Percentiles rank a stretch among this genome's conserved stretches.
Conservation (phyloP, 2,329 filamentous ascomycete species). For the Epichloe sylvatica region DNA sequence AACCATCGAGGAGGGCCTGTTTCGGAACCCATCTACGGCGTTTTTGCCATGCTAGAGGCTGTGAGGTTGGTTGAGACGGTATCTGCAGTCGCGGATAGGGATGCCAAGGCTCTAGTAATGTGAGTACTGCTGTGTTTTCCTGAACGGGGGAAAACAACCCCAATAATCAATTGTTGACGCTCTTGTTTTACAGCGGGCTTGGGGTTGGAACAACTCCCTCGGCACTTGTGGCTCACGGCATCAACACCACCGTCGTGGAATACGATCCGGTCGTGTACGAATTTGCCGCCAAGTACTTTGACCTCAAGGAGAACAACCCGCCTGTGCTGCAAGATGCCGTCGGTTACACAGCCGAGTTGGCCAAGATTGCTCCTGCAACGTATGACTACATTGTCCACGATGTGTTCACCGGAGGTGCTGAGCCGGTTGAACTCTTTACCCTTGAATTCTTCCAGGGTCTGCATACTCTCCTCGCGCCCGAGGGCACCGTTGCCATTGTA, state of each 20-base stretch:
- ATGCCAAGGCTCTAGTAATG: slow-evolving; percentile 75
- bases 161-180: neutral
- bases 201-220: slow-evolving; percentile 81
- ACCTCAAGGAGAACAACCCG: slow-evolving; percentile 61
- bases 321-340: slow-evolving; percentile 75
- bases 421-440: slow-evolving; percentile 81
- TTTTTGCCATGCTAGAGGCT: slow-evolving; percentile 93
- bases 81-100: slow-evolving; percentile 39
- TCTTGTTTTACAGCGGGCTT: slow-evolving; percentile 46
- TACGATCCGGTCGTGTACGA: slow-evolving; percentile 82
- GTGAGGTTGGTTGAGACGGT: slow-evolving; percentile 61
- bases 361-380: slow-evolving; percentile 27
- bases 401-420: slow-evolving; percentile 91
- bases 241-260: slow-evolving; percentile 87
- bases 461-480: slow-evolving; percentile 53
- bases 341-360: slow-evolving; percentile 42
- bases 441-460: slow-evolving; percentile 66
- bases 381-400: slow-evolving; percentile 96
- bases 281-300: slow-evolving; percentile 73
- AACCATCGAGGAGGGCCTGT: slow-evolving; percentile 39
- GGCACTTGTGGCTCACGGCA: slow-evolving; percentile 72
- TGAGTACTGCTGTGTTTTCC: slow-evolving; percentile 29
- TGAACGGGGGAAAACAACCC: neutral
- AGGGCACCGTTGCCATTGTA: slow-evolving; percentile 80
- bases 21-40: slow-evolving; percentile 79